phyloP scores from a whole-genome alignment of 1,284 basidiomycete species.

The Veloboletus limbatus region DNA sequence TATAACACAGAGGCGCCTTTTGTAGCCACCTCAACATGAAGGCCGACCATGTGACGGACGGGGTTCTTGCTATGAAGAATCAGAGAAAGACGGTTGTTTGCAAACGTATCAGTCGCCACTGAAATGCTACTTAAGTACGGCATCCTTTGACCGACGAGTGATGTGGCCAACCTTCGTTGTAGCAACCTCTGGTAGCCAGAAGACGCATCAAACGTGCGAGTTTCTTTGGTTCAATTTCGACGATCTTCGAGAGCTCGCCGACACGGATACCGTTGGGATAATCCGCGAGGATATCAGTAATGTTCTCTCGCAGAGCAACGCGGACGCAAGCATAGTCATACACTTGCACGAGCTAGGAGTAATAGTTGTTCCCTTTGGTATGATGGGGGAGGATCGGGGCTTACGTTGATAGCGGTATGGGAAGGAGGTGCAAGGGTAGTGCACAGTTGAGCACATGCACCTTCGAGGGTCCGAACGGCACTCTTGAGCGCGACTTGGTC shows the following conservation, averaged over 20 bases:
- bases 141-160: neutral
- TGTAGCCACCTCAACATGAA: conserved; percentile 23
- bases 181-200: conserved; percentile 37
- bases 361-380: conserved; percentile 12
- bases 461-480: conserved; percentile 27
- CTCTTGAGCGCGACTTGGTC: conserved; percentile 26
- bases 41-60: conserved; percentile 20
- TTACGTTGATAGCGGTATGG: conserved; percentile 29
- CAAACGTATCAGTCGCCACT: conserved; percentile 32
- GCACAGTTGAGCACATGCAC: no score
- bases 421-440: conserved; percentile 31
- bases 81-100: conserved; percentile 36
- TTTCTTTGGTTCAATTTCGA: conserved; percentile 30
- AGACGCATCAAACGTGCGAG: conserved; percentile 35
- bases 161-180: conserved; percentile 31
- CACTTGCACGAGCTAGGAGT: conserved; percentile 17
- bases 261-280: conserved; percentile 20
- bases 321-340: conserved; percentile 27
- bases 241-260: conserved; percentile 27
- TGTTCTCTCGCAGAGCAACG: conserved; percentile 27
- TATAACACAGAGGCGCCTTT: conserved; percentile 27
- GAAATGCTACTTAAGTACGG: neutral
- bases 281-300: conserved; percentile 31
- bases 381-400: no score
- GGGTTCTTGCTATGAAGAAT: conserved; percentile 29